These are phyloP conservation scores for Aspergillus versicolor DNA, from an alignment of 2,329 filamentous ascomycete genomes.

Conservation along the genomic window DNA sequence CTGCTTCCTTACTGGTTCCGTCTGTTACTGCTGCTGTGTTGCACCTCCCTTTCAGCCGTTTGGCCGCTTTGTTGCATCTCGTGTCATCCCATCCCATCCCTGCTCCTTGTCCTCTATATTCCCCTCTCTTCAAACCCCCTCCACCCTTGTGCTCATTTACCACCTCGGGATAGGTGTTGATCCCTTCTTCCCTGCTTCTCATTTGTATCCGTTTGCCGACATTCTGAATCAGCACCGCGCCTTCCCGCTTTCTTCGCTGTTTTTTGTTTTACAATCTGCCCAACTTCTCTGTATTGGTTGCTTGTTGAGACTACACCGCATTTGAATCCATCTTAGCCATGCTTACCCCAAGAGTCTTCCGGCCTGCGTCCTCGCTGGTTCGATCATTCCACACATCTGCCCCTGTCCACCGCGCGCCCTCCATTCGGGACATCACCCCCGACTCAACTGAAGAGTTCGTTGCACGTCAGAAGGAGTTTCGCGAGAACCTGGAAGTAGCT, in stretches of 20 bases:
- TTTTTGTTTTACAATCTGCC: conserved; percentile 1
- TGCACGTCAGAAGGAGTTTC: conserved; percentile 79
- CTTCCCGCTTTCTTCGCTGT: conserved; percentile 5
- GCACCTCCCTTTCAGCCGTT: conserved; percentile 17
- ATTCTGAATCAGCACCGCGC: background rate
- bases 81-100: conserved; percentile 15
- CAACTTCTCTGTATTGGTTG: background rate
- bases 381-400: conserved; percentile 61
- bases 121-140: conserved; percentile 13
- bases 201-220: background rate
- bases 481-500: conserved; percentile 73
- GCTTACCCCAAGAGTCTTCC: conserved; percentile 51
- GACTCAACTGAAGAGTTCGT: conserved; percentile 75
- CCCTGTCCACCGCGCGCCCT: conserved; percentile 59
- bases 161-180: conserved; percentile 2
- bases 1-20: conserved; percentile 18
- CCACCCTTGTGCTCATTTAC: conserved; percentile 11
- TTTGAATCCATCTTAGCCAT: conserved; percentile 29
- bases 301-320: background rate
- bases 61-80: conserved; percentile 16
- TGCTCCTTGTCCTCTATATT: conserved; percentile 10
- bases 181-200: background rate
- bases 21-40: conserved; percentile 16
- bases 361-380: conserved; percentile 49
- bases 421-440: conserved; percentile 79